Evolutionary conservation across 306 rosid species (phyloP).

Genomic region (Urtica urens): DNA sequence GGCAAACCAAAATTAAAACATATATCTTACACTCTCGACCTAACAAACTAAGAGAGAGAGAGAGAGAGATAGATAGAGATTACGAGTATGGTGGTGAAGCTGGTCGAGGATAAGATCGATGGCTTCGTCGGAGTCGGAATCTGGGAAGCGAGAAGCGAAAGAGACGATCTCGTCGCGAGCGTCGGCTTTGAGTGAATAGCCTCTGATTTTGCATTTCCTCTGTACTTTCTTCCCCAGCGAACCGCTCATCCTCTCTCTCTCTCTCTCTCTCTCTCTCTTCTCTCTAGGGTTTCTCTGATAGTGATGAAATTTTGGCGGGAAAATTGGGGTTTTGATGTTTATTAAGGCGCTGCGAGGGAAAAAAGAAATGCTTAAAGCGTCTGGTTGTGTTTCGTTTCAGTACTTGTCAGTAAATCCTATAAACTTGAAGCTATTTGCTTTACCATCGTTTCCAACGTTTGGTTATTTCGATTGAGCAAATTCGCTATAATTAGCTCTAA

Average conservation of each 20-base stretch:
- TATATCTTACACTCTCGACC: too few species aligned
- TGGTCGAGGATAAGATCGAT: slow-evolving; percentile 50
- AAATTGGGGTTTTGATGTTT: neutral
- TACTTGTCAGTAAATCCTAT: too few species aligned
- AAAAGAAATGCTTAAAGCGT: neutral
- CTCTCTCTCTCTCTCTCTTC: neutral
- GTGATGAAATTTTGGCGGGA: slow-evolving; percentile 29
- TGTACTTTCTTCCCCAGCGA: slow-evolving; percentile 54
- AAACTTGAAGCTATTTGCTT: too few species aligned
- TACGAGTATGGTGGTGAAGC: slow-evolving; percentile 47
- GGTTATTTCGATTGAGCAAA: too few species aligned
- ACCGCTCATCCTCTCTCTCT: slow-evolving; percentile 32
- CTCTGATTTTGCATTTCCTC: slow-evolving; percentile 69
- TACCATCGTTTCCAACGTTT: too few species aligned
- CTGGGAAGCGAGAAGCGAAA: slow-evolving; percentile 40
- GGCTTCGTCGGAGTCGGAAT: slow-evolving; percentile 33
- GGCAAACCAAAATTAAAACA: too few species aligned
- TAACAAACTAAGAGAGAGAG: neutral
- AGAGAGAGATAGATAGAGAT: too few species aligned
- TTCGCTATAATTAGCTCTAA: too few species aligned
- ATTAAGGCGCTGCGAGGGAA: slow-evolving; percentile 25
- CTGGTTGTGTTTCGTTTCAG: too few species aligned
- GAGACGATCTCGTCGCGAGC: slow-evolving; percentile 69
- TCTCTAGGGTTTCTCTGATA: neutral
- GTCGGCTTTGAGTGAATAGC: slow-evolving; percentile 52